These are phyloP conservation scores for Babesia ovis DNA, from an alignment of 169 alveolate species.

Conservation along the genomic window DNA sequence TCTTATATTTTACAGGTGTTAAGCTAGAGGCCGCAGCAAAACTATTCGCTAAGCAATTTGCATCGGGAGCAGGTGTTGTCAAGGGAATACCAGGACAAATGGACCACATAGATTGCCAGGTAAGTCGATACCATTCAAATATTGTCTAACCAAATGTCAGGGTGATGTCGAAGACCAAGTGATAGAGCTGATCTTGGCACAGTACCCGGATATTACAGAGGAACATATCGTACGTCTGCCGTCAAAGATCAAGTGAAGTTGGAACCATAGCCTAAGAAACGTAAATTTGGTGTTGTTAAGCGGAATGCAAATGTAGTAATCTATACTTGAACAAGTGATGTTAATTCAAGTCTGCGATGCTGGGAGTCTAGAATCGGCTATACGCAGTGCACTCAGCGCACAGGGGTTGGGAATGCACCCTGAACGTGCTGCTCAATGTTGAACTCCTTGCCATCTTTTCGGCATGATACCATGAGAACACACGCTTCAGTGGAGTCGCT, in stretches of 20 bases:
- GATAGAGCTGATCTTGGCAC: slow-evolving; percentile 67
- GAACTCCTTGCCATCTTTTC: slow-evolving; percentile 45
- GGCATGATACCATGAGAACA: slow-evolving; percentile 44
- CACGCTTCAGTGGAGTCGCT: slow-evolving; percentile 35
- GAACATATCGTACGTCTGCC: slow-evolving; percentile 69
- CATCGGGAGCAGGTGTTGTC: slow-evolving; percentile 87
- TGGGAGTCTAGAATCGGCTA: too few relatives aligned
- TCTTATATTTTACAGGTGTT: slow-evolving; percentile 54
- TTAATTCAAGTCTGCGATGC: too few relatives aligned
- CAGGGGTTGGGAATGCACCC: slow-evolving; percentile 25
- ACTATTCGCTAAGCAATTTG: slow-evolving; percentile 82
- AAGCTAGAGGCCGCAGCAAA: slow-evolving; percentile 84
- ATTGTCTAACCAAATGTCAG: slow-evolving; percentile 28
- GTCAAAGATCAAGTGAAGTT: slow-evolving; percentile 58
- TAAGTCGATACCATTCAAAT: slow-evolving; percentile 13
- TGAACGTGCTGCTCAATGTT: slow-evolving; percentile 37
- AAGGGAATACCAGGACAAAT: slow-evolving; percentile 81
- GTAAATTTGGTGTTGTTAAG: too few relatives aligned
- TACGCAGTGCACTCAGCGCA: background rate
- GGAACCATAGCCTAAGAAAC: too few relatives aligned
- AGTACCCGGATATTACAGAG: slow-evolving; percentile 73
- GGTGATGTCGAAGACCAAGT: slow-evolving; percentile 78
- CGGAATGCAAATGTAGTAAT: too few relatives aligned
- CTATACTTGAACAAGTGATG: too few relatives aligned
- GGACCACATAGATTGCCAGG: slow-evolving; percentile 78